Base-by-base conservation (phyloP, 192 early-diverging fungal genomes). In the Gaertneriomyces semiglobifer region DNA sequence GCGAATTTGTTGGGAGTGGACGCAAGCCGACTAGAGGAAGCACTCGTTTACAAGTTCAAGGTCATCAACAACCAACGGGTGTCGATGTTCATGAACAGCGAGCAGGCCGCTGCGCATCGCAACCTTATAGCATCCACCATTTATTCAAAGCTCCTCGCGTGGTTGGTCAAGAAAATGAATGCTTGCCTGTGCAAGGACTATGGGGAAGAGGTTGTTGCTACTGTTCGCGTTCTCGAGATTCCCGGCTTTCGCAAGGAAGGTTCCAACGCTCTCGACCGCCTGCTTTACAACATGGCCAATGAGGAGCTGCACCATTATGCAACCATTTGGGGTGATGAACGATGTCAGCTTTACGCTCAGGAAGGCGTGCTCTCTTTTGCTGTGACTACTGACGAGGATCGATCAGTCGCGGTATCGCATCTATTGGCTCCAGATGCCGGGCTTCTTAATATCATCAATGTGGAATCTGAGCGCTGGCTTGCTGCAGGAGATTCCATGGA, bases 91-190 rank as follows among this genome's bases (percentile, higher is more conserved):
- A 76, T 95, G 62, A 85, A 93, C 62, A 74, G 82, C 44, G 79
- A 85, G 11, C 79, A 83, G 41, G 94, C 95, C 1, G 77, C 74
- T 7, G 69, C 74, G 47, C 92, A 77, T 82, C 89, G 91, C 20
- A 89, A 95, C 68, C 73, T 82, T 2, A 76, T 97, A 4, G 89
- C 91, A 3, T 75, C 82, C 44, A 76, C 88, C 9, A 82, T 97
- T 20, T 97, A 95, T 67, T 84, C 85, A 25, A 81, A 92, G 5
- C 69, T 94, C 12, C 89, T 77, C 50, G 56, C 57, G 7, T 95
- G 92, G 87, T 71, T 97, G n/a, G 82, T 94, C 11, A 90, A 93
- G 64, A 84, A 85, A 57, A 88, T 94, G 54, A 97, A 97, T 78
- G 80, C 80, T 39, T 85, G 85, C 20, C 75, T 94, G 20, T 91